phyloP scores from a whole-genome alignment of 345 rosid species.

The Lenwebbia sp. region DNA sequence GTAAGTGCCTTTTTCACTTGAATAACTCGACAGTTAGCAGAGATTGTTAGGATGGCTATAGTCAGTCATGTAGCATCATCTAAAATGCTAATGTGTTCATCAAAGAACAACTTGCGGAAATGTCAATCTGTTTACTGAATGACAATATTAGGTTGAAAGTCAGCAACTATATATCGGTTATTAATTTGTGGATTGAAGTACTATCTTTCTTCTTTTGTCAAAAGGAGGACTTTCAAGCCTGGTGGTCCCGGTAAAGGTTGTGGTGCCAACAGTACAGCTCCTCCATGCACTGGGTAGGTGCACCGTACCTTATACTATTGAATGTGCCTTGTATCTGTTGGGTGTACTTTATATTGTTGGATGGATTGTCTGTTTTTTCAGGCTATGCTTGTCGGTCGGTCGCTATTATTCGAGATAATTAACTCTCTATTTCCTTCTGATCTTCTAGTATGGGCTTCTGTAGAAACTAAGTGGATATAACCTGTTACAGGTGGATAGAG shows the following conservation, averaged over 20 bases:
- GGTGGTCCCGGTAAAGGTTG: conserved; percentile 26
- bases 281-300: conserved; percentile 70
- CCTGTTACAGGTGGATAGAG: conserved; percentile 53
- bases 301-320: background rate
- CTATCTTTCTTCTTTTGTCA: conserved; percentile 3
- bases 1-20: background rate
- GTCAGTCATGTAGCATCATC: background rate
- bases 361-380: background rate
- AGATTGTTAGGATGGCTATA: background rate
- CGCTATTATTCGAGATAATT: background rate
- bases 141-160: background rate
- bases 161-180: background rate
- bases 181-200: background rate
- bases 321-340: background rate
- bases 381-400: background rate
- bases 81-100: background rate
- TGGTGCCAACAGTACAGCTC: conserved; percentile 30
- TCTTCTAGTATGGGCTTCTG: background rate
- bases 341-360: background rate
- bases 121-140: background rate
- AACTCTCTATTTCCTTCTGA: background rate
- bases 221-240: conserved; percentile 47
- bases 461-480: background rate
- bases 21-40: background rate
- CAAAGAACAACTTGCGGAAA: background rate